Percentiles rank a stretch among this genome's conserved stretches.
Conservation (phyloP, 2,329 filamentous ascomycete genomes). For the Diaporthe vaccinii region DNA sequence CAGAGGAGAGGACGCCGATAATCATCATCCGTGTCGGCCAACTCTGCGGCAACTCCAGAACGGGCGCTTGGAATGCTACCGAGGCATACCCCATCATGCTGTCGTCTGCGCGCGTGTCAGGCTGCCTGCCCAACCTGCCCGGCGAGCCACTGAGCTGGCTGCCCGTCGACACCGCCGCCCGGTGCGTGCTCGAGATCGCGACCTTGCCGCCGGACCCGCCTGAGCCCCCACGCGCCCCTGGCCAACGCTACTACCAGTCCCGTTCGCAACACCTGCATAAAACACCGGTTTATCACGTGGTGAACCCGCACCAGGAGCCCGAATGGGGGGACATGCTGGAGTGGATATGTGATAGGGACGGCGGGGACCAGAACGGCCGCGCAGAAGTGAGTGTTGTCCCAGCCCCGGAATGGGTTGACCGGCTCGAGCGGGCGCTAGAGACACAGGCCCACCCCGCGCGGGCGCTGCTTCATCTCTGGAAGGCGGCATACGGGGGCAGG, state of each 20-base stretch:
- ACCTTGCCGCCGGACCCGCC: slow-evolving; percentile 28
- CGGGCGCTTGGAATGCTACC: slow-evolving; percentile 60
- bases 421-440: slow-evolving; percentile 51
- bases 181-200: slow-evolving; percentile 55
- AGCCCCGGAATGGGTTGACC: slow-evolving; percentile 56
- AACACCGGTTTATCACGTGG: slow-evolving; percentile 59
- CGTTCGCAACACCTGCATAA: slow-evolving; percentile 43
- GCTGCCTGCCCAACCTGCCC: slow-evolving; percentile 56
- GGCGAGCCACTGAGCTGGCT: slow-evolving; percentile 58
- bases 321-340: slow-evolving; percentile 61
- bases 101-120: slow-evolving; percentile 53
- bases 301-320: slow-evolving; percentile 59
- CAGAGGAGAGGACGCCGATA: slow-evolving; percentile 46
- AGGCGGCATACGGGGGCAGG: slow-evolving; percentile 52
- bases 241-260: slow-evolving; percentile 41
- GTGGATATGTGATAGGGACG: slow-evolving; percentile 51
- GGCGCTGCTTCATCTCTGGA: slow-evolving; percentile 64
- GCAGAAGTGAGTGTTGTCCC: slow-evolving; percentile 48
- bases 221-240: not conserved
- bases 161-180: slow-evolving; percentile 59
- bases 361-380: not conserved
- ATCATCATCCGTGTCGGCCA: slow-evolving; percentile 61
- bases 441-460: slow-evolving; percentile 55
- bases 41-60: slow-evolving; percentile 54
- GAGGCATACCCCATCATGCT: slow-evolving; percentile 65